Percentiles rank a stretch among this genome's conserved stretches.
Conservation (phyloP, 495 filamentous ascomycete genomes). For the Cercophora samala region DNA sequence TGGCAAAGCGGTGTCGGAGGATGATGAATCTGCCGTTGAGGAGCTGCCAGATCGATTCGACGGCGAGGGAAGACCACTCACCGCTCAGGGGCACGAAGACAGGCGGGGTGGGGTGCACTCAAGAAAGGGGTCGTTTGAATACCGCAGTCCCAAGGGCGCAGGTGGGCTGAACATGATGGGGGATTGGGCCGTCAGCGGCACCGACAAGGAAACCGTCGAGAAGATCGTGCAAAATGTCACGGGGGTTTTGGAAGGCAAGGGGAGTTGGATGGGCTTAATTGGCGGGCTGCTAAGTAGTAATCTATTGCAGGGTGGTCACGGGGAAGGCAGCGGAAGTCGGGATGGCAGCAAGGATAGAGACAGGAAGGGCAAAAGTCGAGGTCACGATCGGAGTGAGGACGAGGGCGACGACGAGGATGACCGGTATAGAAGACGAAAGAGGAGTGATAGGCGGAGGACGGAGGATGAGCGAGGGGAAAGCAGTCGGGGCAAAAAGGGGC, state of each 20-base stretch:
- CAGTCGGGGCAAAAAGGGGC: slow-evolving; percentile 18
- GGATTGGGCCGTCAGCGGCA: slow-evolving; percentile 31
- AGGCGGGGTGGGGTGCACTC: slow-evolving; percentile 14
- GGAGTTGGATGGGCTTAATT: slow-evolving; percentile 30
- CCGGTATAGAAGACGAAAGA: slow-evolving; percentile 2
- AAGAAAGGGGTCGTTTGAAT: slow-evolving; percentile 32
- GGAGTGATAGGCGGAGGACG: neutral
- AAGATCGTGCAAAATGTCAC: slow-evolving; percentile 33
- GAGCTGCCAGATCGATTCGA: slow-evolving; percentile 66
- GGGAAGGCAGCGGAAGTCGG: slow-evolving; percentile 4
- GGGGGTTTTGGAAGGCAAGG: slow-evolving; percentile 33
- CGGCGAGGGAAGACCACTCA: slow-evolving; percentile 51
- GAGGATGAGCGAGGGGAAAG: slow-evolving; percentile 16
- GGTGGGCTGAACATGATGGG: slow-evolving; percentile 24
- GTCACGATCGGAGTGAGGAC: slow-evolving; percentile 1
- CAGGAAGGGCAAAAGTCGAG: neutral
- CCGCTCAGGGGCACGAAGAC: neutral
- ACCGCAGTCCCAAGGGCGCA: slow-evolving; percentile 20
- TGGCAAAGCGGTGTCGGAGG: slow-evolving; percentile 15
- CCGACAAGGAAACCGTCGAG: slow-evolving; percentile 34
- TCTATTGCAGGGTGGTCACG: slow-evolving; percentile 21
- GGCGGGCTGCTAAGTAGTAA: slow-evolving; percentile 29
- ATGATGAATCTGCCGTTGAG: slow-evolving; percentile 40
- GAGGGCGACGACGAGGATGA: slow-evolving; percentile 9
- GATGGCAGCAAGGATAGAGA: slow-evolving; percentile 11